Percentiles rank a stretch among this genome's conserved stretches.
Conservation (phyloP, 177 flowering plant species). For the Vitis hybrid region DNA sequence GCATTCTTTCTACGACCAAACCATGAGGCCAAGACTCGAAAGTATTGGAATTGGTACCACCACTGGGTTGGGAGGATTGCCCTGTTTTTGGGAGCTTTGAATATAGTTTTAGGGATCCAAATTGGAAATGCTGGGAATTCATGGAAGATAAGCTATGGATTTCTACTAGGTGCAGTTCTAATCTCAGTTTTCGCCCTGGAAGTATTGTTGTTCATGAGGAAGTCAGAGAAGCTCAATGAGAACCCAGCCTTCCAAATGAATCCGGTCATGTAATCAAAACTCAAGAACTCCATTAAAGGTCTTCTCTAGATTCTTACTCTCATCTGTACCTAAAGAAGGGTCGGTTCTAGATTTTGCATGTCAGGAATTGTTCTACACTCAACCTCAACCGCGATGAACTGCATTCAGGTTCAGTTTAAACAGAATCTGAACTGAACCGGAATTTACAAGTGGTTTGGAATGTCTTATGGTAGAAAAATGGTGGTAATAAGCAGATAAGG, state of each 20-base stretch:
- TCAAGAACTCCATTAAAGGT: background rate
- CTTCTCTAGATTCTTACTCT: background rate
- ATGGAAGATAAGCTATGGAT: constrained; percentile 75
- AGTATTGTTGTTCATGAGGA: constrained; percentile 35
- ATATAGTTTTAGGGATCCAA: constrained; percentile 70
- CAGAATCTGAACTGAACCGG: background rate
- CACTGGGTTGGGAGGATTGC: constrained; percentile 69
- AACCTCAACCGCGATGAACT: background rate
- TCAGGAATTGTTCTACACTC: no score
- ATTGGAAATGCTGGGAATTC: constrained; percentile 42
- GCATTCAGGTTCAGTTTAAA: background rate
- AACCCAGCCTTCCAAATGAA: constrained; percentile 47
- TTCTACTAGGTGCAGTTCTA: constrained; percentile 45
- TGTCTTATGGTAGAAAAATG: no score
- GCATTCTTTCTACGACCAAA: constrained; percentile 71
- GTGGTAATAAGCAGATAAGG: no score
- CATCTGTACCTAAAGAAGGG: background rate
- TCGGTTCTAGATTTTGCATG: no score
- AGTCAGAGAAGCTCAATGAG: constrained; percentile 20
- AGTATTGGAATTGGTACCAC: constrained; percentile 88
- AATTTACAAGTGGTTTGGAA: background rate
- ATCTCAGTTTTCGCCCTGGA: constrained; percentile 57
- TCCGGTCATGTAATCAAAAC: constrained; percentile 12
- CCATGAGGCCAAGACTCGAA: constrained; percentile 66
- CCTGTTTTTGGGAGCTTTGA: constrained; percentile 69